phyloP scores from a whole-genome alignment of 257 asterid species.

The Capsicum chinense region DNA sequence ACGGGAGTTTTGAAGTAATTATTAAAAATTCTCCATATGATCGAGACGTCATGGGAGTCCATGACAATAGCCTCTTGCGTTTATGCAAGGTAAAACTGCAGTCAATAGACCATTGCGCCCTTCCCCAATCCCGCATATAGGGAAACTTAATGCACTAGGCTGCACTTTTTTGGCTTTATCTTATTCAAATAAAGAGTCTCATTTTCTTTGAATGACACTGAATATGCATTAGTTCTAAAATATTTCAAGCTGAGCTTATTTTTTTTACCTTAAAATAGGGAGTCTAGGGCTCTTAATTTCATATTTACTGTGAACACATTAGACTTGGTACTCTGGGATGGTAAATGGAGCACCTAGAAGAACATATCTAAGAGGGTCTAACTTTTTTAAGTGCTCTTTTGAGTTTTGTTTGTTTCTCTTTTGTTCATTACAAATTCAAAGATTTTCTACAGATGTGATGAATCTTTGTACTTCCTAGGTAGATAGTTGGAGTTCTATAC shows the following conservation, averaged over 20 bases:
- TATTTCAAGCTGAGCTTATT: neutral
- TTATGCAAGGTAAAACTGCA: too few species aligned
- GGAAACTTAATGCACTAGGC: too few species aligned
- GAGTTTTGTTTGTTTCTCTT: neutral
- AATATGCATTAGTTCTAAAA: neutral
- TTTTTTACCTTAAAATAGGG: neutral
- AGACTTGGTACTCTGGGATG: neutral
- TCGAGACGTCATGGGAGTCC: too few species aligned
- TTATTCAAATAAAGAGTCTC: neutral
- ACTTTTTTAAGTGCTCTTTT: neutral
- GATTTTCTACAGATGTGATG: neutral
- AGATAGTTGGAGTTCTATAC: constrained; percentile 7
- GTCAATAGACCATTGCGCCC: too few species aligned
- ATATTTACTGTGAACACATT: neutral
- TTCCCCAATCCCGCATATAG: too few species aligned
- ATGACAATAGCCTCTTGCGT: too few species aligned
- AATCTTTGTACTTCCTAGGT: neutral
- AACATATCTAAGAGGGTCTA: neutral
- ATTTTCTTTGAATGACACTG: neutral
- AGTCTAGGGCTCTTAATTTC: neutral
- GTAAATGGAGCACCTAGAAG: neutral
- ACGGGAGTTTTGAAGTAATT: too few species aligned
- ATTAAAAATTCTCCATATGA: too few species aligned
- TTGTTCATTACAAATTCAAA: constrained; percentile 5
- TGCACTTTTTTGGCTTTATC: neutral